Evolutionary conservation across 129 eudicot species (phyloP).

Genomic region (Pittosporum tobira): DNA sequence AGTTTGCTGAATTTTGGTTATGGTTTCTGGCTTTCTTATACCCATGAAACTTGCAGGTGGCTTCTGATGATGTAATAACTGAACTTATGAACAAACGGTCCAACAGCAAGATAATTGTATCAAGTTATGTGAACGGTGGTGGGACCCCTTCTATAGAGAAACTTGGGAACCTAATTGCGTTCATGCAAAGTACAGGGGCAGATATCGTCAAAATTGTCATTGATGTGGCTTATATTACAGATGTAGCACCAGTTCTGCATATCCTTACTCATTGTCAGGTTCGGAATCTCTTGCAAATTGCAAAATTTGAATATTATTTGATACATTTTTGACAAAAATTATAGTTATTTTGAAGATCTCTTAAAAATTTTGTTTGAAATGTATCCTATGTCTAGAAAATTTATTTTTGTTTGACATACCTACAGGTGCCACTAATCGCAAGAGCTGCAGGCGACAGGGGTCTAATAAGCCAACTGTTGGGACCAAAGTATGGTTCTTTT

Average conservation of each 20-base stretch:
- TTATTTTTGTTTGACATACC: background rate
- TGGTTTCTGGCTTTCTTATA: background rate
- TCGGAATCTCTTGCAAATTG: background rate
- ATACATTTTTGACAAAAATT: too few species aligned
- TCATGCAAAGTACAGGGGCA: constrained; percentile 51
- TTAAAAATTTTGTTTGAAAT: background rate
- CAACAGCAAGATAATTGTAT: constrained; percentile 51
- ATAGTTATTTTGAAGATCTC: background rate
- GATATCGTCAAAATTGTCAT: constrained; percentile 54
- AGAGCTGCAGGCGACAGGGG: constrained; percentile 80
- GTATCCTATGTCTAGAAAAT: too few species aligned
- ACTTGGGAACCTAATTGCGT: constrained; percentile 40
- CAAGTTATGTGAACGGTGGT: constrained; percentile 48
- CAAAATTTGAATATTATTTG: background rate
- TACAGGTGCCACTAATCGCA: constrained; percentile 63
- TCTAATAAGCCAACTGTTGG: constrained; percentile 64
- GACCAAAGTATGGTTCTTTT: constrained; percentile 72
- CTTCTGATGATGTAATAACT: constrained; percentile 25
- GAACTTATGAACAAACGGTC: constrained; percentile 47
- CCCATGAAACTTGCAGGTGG: constrained; percentile 29
- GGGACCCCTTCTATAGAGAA: constrained; percentile 41
- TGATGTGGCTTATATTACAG: constrained; percentile 56
- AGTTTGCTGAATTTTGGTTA: background rate
- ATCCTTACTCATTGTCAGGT: constrained; percentile 62
- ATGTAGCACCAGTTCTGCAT: constrained; percentile 56